Base-by-base conservation (phyloP, 176 grass and related monocot species). In the Oryza meridionalis region DNA sequence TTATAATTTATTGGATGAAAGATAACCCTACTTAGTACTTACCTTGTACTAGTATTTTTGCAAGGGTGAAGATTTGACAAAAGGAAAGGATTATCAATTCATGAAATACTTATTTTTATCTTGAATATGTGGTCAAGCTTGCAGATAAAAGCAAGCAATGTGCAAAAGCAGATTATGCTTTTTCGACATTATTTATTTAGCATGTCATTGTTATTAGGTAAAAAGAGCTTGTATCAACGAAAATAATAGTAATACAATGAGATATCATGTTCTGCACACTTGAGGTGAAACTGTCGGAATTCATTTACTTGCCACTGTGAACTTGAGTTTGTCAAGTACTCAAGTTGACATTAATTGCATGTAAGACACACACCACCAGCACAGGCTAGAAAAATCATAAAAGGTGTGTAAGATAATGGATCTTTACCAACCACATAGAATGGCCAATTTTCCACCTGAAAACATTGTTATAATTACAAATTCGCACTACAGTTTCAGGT, bases 181-280 rank as follows among this genome's bases (percentile, higher is more conserved):
- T 66, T 24, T 55, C 65, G 12, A 81, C 25, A 78, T 21, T 17
- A 10, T 78, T 42, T 46, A 8, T 61, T 17, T 77, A 78, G 38
- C 19, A 35, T 42, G 33, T 8, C 15, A 69, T 75, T 40, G 38
- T 40, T 59, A 24, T 78, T 73, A 67, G 81, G 66, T 31, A 84
- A 47, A 77, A 65, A 33, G 2, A 46, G 6, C 1, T 78, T 83
- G 42, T 38, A 45, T 82, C 14, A 76, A 53, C 55, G 65, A 40
- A 33, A 87, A 82, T 82, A n/a, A n/a, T 78, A 53, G 71, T 66
- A 65, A 29, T 22, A 24, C 51, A 24, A 68, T 70, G n/a, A 3
- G 32, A 37, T 5, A 45, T 61, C 9, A 10, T 81, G 22, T 67
- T 25, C 24, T 75, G 50, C 11, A 77, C 66, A 25, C 6, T 24